These are phyloP conservation scores for Rhizopogon vinicolor DNA, from an alignment of 768 basidiomycete genomes.

Conservation along the genomic window DNA sequence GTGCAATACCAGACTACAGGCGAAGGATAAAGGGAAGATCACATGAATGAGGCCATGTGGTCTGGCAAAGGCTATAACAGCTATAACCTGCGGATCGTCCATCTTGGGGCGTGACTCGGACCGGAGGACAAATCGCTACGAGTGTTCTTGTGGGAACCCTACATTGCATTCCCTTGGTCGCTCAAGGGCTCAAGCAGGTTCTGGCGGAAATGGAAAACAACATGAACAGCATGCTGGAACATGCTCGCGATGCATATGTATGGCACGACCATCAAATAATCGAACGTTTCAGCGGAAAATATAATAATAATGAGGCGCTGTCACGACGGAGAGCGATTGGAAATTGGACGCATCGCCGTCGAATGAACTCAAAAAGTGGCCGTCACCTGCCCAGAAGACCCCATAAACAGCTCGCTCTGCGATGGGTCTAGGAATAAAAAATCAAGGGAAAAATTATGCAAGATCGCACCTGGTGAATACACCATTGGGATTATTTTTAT, in stretches of 20 bases:
- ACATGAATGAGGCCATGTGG: not conserved
- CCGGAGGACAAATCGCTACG: not conserved
- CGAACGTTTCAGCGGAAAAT: not conserved
- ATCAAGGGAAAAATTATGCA: not conserved
- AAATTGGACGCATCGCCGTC: not conserved
- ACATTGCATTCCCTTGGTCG: not conserved
- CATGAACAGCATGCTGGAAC: not conserved
- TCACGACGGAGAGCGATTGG: not conserved
- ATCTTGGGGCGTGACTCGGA: not conserved
- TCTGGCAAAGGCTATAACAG: not conserved
- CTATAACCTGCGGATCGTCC: not conserved
- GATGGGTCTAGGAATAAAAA: not conserved
- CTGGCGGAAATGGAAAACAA: not conserved
- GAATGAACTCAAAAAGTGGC: not conserved
- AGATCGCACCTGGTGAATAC: not conserved
- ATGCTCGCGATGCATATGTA: not conserved
- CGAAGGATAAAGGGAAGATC: not conserved
- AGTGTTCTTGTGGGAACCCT: not conserved
- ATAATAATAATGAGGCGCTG: not conserved
- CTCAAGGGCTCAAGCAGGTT: not conserved
- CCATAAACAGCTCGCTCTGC: not conserved
- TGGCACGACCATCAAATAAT: slow-evolving; percentile 1
- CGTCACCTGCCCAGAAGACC: not conserved
- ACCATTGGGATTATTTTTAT: not conserved
- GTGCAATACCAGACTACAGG: not conserved